Base-by-base conservation (phyloP, 2,329 filamentous ascomycete species). In the Calonectria pauciramosa region DNA sequence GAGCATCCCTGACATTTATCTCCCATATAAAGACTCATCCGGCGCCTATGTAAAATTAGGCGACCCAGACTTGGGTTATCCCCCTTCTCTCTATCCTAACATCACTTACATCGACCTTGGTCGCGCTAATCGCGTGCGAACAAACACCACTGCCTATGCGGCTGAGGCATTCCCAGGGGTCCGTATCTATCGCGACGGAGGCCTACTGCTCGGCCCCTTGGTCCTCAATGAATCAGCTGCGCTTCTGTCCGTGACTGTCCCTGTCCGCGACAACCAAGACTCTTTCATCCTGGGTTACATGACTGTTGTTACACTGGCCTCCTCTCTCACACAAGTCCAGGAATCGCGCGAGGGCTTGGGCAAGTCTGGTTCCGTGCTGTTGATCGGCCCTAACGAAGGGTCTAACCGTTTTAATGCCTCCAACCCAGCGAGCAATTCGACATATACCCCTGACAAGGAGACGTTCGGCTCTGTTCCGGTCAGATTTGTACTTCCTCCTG, bases 201-300 rank as follows among this genome's bases (percentile, higher is more conserved):
- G 92, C 1, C 87, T 98, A n/a, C 86, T 98, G 1, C 88, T 97
- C 0, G 96, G 96, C 0, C 96, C 96, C 0, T 88, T 95, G 72
- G 87, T 91, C 30, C 85, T 97, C 76, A 97, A 97, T 82, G 86
- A 90, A 56, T 91, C 92, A 0, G 94, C 94, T 76, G 94, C 94
- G 28, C 86, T 98, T 14, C 83, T 98, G 16, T 98, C 96, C 3
- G 87, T 98, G 73, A 98, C 96, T 0, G 86, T 96, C 20, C 95
- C 96, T 0, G 91, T 98, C 68, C 90, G 94, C 74, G 92, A 94
- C 82, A 88, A 89, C 2, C 89, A 90, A 2, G 83, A 85, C 52
- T 86, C 86, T 4, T 92, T 94, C 75, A 90, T 96, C 0, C 88
- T 98, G 7, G 96, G 95, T 2, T 98, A 95, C 87, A 90, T 98